Evolutionary conservation across 148 eudicot genomes (phyloP), one percentile per base, ranked within the genome.

Genomic region (Fagopyrum esculentum): DNA sequence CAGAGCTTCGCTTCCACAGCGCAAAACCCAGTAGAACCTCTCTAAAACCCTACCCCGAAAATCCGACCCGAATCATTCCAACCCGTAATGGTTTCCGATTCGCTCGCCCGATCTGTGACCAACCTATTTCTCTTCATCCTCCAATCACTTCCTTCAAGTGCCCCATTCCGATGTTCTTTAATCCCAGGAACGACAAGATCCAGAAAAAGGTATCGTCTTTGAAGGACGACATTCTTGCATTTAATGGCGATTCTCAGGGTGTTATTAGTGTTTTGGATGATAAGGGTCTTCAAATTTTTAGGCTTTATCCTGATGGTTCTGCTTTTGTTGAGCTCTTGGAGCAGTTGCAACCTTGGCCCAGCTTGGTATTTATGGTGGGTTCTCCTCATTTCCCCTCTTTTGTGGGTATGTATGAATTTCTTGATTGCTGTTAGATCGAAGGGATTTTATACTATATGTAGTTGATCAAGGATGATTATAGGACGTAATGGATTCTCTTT

Each of bases 321-420:
- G 89, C 91, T 76, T 78, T 91, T 6, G 64, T 89, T 81, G 87
- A 86, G 90, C 89, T 93, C 22, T 74, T 89, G 81, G 50, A 70
- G 43, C 88, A 82, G 80, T 81, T 91, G 78, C 16, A 48, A 6
- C 9, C 70, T 4, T 69, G 13, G 69, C 89, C 85, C 40, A 22
- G 26, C 26, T 22, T 22, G 26, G 26, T 22, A 22, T 22, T 22
- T 22, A 22, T 22, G 26, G 26, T 22, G 26, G 26, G 26, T 22
- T 22, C 26, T 22, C 26, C 26, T 22, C 26, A 22, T 22, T 22
- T 0, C 26, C 26, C 26, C 26, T 22, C 26, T 22, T n/a, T n/a
- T n/a, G n/a, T n/a, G n/a, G n/a, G n/a, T n/a, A n/a, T n/a, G n/a
- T n/a, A n/a, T n/a, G n/a, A n/a, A n/a, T n/a, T n/a, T n/a, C n/a